Percentiles rank a stretch among this genome's conserved stretches.
Conservation (phyloP, 139 green algal genomes). For the Micractinium conductrix region DNA sequence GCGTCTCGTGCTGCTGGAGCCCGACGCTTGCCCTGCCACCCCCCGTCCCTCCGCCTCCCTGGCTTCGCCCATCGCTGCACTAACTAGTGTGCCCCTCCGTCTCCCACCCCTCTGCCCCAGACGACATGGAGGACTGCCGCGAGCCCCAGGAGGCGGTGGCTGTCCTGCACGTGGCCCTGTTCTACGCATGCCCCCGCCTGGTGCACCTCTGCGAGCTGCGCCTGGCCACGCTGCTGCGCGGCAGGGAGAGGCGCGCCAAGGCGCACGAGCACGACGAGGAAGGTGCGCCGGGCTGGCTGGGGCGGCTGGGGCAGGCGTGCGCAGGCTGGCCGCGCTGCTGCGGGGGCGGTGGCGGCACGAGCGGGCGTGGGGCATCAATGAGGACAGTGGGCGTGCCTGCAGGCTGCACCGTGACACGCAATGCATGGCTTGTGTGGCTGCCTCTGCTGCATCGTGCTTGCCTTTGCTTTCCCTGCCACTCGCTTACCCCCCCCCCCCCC, state of each 20-base stretch:
- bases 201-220: conserved; percentile 56
- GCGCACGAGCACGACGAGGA: conserved; percentile 36
- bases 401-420: too few relatives aligned
- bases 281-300: too few relatives aligned
- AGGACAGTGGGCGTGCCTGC: too few relatives aligned
- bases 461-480: not conserved
- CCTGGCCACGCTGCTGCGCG: conserved; percentile 53
- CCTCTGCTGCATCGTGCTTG: not conserved
- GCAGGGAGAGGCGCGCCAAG: conserved; percentile 4
- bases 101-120: not conserved
- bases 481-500: not conserved
- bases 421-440: not conserved
- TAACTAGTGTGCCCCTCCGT: not conserved
- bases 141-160: conserved; percentile 39
- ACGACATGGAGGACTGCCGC: conserved; percentile 24
- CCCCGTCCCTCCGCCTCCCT: too few relatives aligned
- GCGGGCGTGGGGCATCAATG: too few relatives aligned
- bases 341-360: not conserved
- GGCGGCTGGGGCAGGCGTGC: too few relatives aligned
- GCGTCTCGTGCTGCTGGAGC: too few relatives aligned
- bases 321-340: too few relatives aligned
- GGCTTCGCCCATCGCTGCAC: too few relatives aligned
- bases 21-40: too few relatives aligned
- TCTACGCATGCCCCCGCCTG: conserved; percentile 59
- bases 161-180: conserved; percentile 60